Percentiles rank a stretch among this genome's conserved stretches.
Evolutionary conservation across 371 early-diverging fungal species (phyloP).

Genomic region (Mortierella sp.): DNA sequence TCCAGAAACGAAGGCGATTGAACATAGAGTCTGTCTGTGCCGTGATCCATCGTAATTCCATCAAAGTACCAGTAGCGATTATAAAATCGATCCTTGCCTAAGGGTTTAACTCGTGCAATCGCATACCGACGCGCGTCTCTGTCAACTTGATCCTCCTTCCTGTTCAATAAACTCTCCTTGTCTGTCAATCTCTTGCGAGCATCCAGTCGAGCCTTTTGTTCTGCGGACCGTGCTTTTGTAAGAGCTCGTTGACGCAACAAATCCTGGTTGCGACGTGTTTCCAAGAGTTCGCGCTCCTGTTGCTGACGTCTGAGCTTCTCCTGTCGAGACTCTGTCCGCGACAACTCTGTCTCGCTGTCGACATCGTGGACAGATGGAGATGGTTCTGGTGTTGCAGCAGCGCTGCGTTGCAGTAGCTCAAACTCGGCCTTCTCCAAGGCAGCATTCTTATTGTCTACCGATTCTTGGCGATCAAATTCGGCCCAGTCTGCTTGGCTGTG

Average conservation of each 20-base stretch:
- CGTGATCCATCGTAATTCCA: constrained; percentile 70
- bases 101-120: constrained; percentile 76
- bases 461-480: constrained; percentile 59
- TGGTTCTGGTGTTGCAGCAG: constrained; percentile 40
- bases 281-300: constrained; percentile 64
- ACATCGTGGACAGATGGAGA: constrained; percentile 13
- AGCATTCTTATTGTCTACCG: constrained; percentile 38
- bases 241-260: constrained; percentile 63
- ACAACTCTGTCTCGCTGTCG: constrained; percentile 36
- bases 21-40: constrained; percentile 74
- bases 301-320: constrained; percentile 66
- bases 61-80: constrained; percentile 92
- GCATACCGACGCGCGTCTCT: constrained; percentile 72
- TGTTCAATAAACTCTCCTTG: constrained; percentile 62
- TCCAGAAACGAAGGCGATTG: constrained; percentile 70
- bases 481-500: constrained; percentile 51
- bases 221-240: constrained; percentile 61
- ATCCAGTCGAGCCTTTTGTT: constrained; percentile 60
- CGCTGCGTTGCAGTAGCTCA: constrained; percentile 21
- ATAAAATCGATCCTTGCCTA: constrained; percentile 88
- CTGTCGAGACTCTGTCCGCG: constrained; percentile 67
- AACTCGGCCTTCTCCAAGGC: constrained; percentile 22
- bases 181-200: constrained; percentile 64
- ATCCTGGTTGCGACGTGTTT: constrained; percentile 61
- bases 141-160: constrained; percentile 72